A percentile compares a stretch with the other conserved stretches of the same genome.
Evolutionary conservation across 306 rosid genomes (phyloP).

Genomic region (Erythrophleum fordii): DNA sequence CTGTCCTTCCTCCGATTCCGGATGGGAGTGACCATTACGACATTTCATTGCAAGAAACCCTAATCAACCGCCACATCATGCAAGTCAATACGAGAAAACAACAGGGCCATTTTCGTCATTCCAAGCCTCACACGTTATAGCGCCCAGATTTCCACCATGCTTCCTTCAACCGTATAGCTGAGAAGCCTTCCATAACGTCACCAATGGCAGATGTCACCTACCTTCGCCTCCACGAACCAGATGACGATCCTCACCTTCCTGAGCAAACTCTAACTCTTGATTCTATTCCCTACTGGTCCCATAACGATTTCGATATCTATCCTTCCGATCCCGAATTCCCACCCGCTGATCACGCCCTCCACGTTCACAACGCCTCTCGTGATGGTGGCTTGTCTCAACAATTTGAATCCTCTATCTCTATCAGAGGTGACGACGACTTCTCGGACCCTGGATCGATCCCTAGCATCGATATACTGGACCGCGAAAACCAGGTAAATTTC

Average conservation of each 20-base stretch:
- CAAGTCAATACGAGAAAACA: background rate
- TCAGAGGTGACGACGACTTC: slow-evolving; percentile 10
- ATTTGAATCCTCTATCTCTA: slow-evolving; percentile 31
- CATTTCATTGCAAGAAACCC: background rate
- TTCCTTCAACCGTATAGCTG: background rate
- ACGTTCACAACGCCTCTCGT: slow-evolving; percentile 21
- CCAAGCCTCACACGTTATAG: background rate
- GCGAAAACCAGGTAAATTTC: slow-evolving; percentile 68
- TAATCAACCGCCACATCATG: background rate
- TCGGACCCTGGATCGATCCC: slow-evolving; percentile 43
- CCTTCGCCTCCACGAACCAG: slow-evolving; percentile 44
- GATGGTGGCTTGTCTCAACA: slow-evolving; percentile 29
- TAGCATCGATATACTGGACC: slow-evolving; percentile 48
- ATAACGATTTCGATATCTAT: slow-evolving; percentile 46
- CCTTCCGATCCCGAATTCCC: slow-evolving; percentile 47
- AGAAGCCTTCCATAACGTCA: background rate
- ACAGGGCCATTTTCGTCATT: slow-evolving; percentile 28
- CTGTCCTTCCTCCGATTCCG: background rate
- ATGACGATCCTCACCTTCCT: slow-evolving; percentile 38
- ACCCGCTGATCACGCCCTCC: slow-evolving; percentile 34
- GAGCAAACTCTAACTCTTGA: slow-evolving; percentile 33
- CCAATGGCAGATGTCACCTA: slow-evolving; percentile 26
- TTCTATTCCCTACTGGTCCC: slow-evolving; percentile 36
- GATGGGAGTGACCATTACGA: background rate
- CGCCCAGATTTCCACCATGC: background rate